Conservation (phyloP, 306 rosid species). For the Malus asiatica region DNA sequence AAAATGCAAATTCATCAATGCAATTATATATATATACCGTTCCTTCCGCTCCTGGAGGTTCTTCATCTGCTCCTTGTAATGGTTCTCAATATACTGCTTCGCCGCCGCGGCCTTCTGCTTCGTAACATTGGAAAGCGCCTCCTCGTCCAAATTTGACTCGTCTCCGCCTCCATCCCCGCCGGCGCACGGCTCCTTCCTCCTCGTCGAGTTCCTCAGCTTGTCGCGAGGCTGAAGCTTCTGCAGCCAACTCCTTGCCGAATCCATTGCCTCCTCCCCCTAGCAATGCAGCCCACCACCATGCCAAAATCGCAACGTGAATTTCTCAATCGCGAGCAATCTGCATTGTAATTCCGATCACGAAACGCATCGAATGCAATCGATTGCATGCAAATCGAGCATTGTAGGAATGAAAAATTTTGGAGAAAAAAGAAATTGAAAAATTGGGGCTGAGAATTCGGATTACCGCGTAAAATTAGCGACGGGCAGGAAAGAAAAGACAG, state of each 20-base stretch:
- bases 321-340: slow-evolving; percentile 8
- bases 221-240: slow-evolving; percentile 86
- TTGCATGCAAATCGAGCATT: not conserved
- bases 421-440: not conserved
- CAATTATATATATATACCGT: slow-evolving; percentile 35
- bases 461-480: slow-evolving; percentile 36
- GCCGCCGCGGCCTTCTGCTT: slow-evolving; percentile 95
- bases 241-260: slow-evolving; percentile 91
- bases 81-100: slow-evolving; percentile 92
- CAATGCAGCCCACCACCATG: not conserved
- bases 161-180: slow-evolving; percentile 20
- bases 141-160: slow-evolving; percentile 50
- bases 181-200: slow-evolving; percentile 48
- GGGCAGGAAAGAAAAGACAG: not conserved
- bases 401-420: not conserved
- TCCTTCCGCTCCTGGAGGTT: slow-evolving; percentile 90
- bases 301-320: slow-evolving; percentile 7
- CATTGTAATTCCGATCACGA: not conserved
- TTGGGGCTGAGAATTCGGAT: slow-evolving; percentile 38
- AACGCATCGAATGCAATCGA: not conserved
- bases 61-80: slow-evolving; percentile 97
- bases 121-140: slow-evolving; percentile 55
- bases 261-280: slow-evolving; percentile 38
- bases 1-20: not conserved
- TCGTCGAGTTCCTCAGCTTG: slow-evolving; percentile 35